phyloP scores from a whole-genome alignment of 2,329 filamentous ascomycete species.

The Plenodomus biglobosus region DNA sequence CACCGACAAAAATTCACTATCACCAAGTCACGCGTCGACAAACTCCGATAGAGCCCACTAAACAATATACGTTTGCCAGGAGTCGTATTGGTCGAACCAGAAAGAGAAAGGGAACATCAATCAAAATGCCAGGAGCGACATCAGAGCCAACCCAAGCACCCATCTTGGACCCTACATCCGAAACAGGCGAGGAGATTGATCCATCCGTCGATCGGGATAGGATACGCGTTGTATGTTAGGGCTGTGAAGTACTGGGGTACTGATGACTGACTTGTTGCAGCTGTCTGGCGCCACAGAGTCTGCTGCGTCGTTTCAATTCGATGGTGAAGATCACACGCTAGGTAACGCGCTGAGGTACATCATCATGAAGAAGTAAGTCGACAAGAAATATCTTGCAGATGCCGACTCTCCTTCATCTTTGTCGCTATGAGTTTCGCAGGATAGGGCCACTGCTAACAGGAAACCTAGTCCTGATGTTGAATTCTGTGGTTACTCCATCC shows the following conservation, averaged over 20 bases:
- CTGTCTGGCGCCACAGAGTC: conserved; percentile 80
- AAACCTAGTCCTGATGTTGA: conserved; percentile 80
- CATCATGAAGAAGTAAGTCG: conserved; percentile 93
- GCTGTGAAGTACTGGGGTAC: not conserved
- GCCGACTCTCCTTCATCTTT: not conserved
- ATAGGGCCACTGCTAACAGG: conserved; percentile 1
- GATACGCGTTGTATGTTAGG: conserved; percentile 47
- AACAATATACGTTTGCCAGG: conserved; percentile 1
- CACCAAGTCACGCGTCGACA: conserved; percentile 19
- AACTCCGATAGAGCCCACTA: not conserved
- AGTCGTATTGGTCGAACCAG: not conserved
- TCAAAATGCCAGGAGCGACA: conserved; percentile 25
- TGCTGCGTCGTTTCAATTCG: conserved; percentile 92
- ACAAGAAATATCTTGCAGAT: not conserved
- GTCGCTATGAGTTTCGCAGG: not conserved
- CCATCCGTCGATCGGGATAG: conserved; percentile 46
- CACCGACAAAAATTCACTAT: conserved; percentile 31
- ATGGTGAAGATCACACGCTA: conserved; percentile 90
- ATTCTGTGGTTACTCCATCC: conserved; percentile 97
- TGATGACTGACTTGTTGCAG: conserved; percentile 51
- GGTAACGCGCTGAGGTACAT: conserved; percentile 93
- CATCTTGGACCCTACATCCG: conserved; percentile 29
- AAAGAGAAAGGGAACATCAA: conserved; percentile 8
- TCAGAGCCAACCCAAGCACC: conserved; percentile 20
- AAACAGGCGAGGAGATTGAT: conserved; percentile 35